These are phyloP conservation scores for Funneliformis caledonium DNA, from an alignment of 371 early-diverging fungal genomes.

Conservation along the genomic window DNA sequence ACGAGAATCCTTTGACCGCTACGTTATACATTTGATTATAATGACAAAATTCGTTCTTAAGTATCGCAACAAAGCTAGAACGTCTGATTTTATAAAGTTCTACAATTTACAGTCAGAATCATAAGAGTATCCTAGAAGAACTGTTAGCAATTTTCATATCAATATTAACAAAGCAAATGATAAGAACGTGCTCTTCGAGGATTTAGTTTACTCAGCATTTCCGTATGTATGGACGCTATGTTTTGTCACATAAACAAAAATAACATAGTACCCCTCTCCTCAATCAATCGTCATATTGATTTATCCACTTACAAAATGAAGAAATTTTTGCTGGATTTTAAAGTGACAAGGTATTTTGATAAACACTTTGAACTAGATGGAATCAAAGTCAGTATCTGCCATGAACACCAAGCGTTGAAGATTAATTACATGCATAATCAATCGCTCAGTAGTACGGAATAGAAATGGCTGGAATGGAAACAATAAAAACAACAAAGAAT, in stretches of 20 bases:
- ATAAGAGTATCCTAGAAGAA: neutral
- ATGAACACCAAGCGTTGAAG: neutral
- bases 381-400: constrained; percentile 3
- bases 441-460: constrained; percentile 6
- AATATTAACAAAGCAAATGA: neutral
- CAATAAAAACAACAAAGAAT: constrained; percentile 23
- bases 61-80: neutral
- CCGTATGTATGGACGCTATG: neutral
- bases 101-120: constrained; percentile 27
- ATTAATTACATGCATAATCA: constrained; percentile 6
- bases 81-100: constrained; percentile 26
- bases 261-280: neutral
- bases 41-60: constrained; percentile 22
- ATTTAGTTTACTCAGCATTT: neutral
- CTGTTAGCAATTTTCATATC: constrained; percentile 7
- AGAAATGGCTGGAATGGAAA: constrained; percentile 20
- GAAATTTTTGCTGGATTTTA: neutral
- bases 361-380: constrained; percentile 1
- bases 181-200: constrained; percentile 11
- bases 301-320: too few species aligned
- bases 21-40: constrained; percentile 22
- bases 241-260: constrained; percentile 19
- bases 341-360: neutral
- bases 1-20: neutral
- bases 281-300: too few species aligned